Evolutionary conservation across 352 stramenopile species (phyloP), one percentile per base, ranked within the genome.

Genomic region (Globisporangium echinulatum): DNA sequence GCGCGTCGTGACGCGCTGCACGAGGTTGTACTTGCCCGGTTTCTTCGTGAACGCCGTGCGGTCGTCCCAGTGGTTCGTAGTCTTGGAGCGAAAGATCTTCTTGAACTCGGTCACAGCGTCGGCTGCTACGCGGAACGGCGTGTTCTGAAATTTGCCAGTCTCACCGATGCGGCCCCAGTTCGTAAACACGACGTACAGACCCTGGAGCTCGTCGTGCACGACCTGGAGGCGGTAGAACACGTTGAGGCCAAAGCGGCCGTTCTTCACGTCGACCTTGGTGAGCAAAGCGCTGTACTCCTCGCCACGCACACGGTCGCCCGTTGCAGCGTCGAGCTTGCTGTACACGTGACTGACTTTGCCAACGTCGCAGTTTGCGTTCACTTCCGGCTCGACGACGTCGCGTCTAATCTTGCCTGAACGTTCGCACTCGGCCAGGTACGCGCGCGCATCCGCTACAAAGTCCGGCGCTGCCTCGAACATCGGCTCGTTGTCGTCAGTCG

Each of bases 111-210:
- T 55, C n/a, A 87, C 59, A 0, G 79, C 83, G 15, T 88, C 77
- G 2, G 68, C 62, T 15, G 69, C 61, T 1, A 72, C 62, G 37
- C 79, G 71, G 65, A 90, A 90, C 8, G 81, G 80, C 3, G 80
- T 90, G 63, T 90, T 88, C 63, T 90, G 82, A 50, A 85, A 90
- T 54, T 92, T 90, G 47, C 82, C 82, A 1, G 61, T 71, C 56
- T 90, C 82, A 8, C 82, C 82, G 47, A 92, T 88, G 0, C 82
- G 76, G 0, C 82, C 82, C 82, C 82, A 92, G 61, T 96, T 94
- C 13, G 80, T 88, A 58, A 92, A 90, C 36, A 92, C 67, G 2
- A 92, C 68, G 61, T 75, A 90, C 15, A 90, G 74, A 10, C 71
- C 72, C 59, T 90, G 83, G 38, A 90, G 73, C 48, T 82, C 61